These are phyloP conservation scores for Cymbomonas tetramitiformis DNA, from an alignment of 139 green algal genomes.

Conservation along the genomic window DNA sequence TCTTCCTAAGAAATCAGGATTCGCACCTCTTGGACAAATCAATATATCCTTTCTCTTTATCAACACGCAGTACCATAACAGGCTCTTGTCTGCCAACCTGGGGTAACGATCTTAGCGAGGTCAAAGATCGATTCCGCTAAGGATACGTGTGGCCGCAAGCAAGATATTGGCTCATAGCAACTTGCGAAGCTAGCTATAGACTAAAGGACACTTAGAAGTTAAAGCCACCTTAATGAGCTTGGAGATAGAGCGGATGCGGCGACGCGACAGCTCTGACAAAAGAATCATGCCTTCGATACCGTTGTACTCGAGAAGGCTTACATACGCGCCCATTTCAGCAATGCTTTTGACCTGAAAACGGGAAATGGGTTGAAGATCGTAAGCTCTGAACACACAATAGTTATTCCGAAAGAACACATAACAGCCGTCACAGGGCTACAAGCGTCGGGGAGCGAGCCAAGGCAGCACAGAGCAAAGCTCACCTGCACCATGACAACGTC, in stretches of 20 bases:
- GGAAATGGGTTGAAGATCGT: not conserved
- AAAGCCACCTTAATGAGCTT: conserved; percentile 90
- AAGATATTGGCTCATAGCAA: too few relatives aligned
- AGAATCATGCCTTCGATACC: conserved; percentile 95
- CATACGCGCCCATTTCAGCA: conserved; percentile 97
- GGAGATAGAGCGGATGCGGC: conserved; percentile 93
- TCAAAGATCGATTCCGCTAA: too few relatives aligned
- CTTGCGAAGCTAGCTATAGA: too few relatives aligned
- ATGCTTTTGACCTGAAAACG: conserved; percentile 36
- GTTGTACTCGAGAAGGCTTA: conserved; percentile 83
- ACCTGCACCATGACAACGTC: conserved; percentile 94
- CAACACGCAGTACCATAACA: conserved; percentile 98
- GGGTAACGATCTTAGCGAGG: not conserved
- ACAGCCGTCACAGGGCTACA: too few relatives aligned
- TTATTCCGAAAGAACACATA: too few relatives aligned
- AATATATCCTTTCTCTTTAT: conserved; percentile 99
- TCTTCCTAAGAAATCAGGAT: too few relatives aligned
- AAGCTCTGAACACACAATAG: not conserved
- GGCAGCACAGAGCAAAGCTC: not conserved
- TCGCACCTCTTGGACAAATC: conserved; percentile 91
- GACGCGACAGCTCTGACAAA: conserved; percentile 87
- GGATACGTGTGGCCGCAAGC: too few relatives aligned
- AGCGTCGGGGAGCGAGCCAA: too few relatives aligned
- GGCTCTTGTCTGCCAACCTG: conserved; percentile 87
- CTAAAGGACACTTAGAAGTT: conserved; percentile 8